Evolutionary conservation across 1,139 yeast genomes (phyloP).

Genomic region (Yamadazyma songkhlaensis): DNA sequence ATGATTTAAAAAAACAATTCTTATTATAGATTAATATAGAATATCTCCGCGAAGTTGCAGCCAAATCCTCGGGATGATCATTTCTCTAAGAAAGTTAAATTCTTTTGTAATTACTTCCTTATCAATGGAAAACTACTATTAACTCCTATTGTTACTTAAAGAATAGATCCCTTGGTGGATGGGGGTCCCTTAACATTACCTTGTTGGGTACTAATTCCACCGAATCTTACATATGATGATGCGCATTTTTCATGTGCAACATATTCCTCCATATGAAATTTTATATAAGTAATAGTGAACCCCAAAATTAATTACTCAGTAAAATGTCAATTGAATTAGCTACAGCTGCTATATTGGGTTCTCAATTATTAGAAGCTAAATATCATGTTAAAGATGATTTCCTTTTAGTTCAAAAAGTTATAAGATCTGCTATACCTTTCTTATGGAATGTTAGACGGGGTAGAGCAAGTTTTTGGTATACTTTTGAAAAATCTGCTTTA

Average conservation of each 20-base stretch:
- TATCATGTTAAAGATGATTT: conserved; percentile 56
- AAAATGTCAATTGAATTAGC: conserved; percentile 30
- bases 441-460: conserved; percentile 41
- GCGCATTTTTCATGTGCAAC: conserved; percentile 1
- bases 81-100: no score
- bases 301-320: neutral
- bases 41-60: no score
- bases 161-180: no score
- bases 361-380: conserved; percentile 49
- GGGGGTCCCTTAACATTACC: no score
- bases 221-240: neutral
- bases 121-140: no score
- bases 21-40: conserved; percentile 8
- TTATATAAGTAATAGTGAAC: neutral
- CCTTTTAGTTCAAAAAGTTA: conserved; percentile 41
- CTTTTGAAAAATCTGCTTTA: conserved; percentile 51
- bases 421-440: conserved; percentile 42
- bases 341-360: conserved; percentile 43
- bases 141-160: no score
- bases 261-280: neutral
- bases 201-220: no score
- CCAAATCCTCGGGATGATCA: no score
- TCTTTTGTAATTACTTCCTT: no score
- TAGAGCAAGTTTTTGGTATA: conserved; percentile 64
- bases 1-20: conserved; percentile 11